Conservation (phyloP, 1,139 yeast species). For the Yamadazyma dushanensis region DNA sequence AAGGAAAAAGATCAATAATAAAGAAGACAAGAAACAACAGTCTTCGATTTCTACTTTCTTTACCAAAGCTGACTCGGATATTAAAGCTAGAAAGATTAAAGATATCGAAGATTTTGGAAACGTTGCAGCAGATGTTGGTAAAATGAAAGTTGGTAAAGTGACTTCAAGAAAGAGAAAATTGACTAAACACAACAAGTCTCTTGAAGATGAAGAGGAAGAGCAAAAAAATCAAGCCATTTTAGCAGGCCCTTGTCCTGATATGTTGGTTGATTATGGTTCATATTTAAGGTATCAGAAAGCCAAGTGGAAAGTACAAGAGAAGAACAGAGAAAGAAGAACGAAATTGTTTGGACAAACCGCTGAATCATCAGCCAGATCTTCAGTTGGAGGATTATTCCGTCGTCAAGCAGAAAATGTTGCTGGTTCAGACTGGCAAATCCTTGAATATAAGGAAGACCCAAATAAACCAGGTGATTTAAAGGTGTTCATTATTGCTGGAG, state of each 20-base stretch:
- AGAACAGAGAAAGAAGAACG: conserved; percentile 68
- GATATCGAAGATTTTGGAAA: conserved; percentile 83
- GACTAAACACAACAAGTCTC: conserved; percentile 20
- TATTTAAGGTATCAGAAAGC: conserved; percentile 80
- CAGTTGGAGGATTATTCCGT: conserved; percentile 69
- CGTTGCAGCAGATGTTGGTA: conserved; percentile 21
- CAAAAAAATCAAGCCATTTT: conserved; percentile 44
- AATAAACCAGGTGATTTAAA: conserved; percentile 71
- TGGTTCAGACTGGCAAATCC: conserved; percentile 79
- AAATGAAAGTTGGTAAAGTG: conserved; percentile 51
- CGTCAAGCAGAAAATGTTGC: conserved; percentile 79
- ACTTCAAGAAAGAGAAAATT: conserved; percentile 38
- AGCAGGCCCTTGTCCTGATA: conserved; percentile 65
- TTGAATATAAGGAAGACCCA: conserved; percentile 65
- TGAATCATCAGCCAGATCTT: conserved; percentile 45
- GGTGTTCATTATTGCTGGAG: conserved; percentile 69
- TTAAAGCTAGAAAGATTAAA: conserved; percentile 30
- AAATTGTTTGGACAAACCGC: conserved; percentile 73
- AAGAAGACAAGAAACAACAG: conserved; percentile 73
- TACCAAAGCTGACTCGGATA: conserved; percentile 33
- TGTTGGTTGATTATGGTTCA: conserved; percentile 70
- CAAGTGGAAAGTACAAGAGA: conserved; percentile 79
- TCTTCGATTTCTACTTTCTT: conserved; percentile 63
- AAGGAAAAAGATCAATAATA: conserved; percentile 55
- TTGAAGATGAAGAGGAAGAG: conserved; percentile 45